Conservation (phyloP, 2,329 filamentous ascomycete species). For the Talaromyces islandicus region DNA sequence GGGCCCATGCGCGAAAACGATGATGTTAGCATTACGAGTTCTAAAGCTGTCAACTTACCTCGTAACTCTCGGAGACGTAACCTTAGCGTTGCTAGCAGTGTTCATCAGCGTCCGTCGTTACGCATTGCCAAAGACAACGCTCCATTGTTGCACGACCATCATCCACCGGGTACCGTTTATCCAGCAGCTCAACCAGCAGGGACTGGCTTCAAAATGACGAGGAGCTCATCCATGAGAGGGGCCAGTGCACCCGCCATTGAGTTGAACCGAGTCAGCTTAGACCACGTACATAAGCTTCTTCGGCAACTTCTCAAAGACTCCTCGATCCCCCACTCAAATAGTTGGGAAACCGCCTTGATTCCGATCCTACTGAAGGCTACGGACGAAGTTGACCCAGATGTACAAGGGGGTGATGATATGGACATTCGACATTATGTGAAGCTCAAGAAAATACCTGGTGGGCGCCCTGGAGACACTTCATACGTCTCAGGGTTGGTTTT, state of each 20-base stretch:
- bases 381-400: slow-evolving; percentile 89
- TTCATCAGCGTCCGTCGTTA: slow-evolving; percentile 65
- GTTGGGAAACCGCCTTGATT: slow-evolving; percentile 85
- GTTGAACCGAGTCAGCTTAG: slow-evolving; percentile 77
- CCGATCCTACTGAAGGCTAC: slow-evolving; percentile 87
- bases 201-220: slow-evolving; percentile 51
- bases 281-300: slow-evolving; percentile 80
- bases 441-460: slow-evolving; percentile 90
- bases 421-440: slow-evolving; percentile 98
- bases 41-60: slow-evolving; percentile 53
- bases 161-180: slow-evolving; percentile 34
- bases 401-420: slow-evolving; percentile 86
- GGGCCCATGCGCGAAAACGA: slow-evolving; percentile 61
- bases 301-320: slow-evolving; percentile 76
- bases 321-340: slow-evolving; percentile 62
- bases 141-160: slow-evolving; percentile 26
- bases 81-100: slow-evolving; percentile 73
- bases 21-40: slow-evolving; percentile 58
- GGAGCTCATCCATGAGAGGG: slow-evolving; percentile 78
- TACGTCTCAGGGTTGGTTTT: slow-evolving; percentile 97
- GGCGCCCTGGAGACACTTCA: slow-evolving; percentile 82
- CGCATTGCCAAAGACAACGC: slow-evolving; percentile 57
- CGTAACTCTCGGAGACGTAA: slow-evolving; percentile 69
- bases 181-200: slow-evolving; percentile 26
- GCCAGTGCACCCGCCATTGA: slow-evolving; percentile 69